These are phyloP conservation scores for Emericellopsis cladophorae DNA, from an alignment of 2,329 filamentous ascomycete species.

Conservation along the genomic window DNA sequence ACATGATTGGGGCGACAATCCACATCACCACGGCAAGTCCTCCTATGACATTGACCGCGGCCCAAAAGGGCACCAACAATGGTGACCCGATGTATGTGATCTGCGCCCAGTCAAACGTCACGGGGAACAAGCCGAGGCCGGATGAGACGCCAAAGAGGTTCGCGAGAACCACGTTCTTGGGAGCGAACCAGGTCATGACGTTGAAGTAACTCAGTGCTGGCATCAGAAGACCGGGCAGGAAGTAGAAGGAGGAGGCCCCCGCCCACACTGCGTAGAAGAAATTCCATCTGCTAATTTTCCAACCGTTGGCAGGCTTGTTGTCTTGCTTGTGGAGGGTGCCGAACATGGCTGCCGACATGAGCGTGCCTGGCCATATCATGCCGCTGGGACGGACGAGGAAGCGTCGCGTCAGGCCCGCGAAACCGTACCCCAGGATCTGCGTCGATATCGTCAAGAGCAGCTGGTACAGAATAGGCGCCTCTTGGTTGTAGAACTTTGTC, in stretches of 20 bases:
- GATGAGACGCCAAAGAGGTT: constrained; percentile 82
- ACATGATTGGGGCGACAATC: constrained; percentile 67
- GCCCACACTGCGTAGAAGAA: constrained; percentile 71
- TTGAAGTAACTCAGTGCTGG: constrained; percentile 83
- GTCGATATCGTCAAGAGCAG: constrained; percentile 74
- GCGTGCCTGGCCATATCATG: constrained; percentile 84
- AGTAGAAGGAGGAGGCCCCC: constrained; percentile 68
- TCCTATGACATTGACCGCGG: constrained; percentile 71
- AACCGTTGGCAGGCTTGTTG: constrained; percentile 70
- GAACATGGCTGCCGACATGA: constrained; percentile 86
- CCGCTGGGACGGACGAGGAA: constrained; percentile 76
- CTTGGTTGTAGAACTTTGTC: constrained; percentile 77
- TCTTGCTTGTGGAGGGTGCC: constrained; percentile 74
- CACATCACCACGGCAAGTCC: constrained; percentile 76
- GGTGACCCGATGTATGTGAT: constrained; percentile 81
- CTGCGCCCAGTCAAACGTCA: constrained; percentile 89
- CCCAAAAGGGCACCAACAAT: constrained; percentile 75
- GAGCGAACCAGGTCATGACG: constrained; percentile 78
- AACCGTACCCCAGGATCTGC: constrained; percentile 76
- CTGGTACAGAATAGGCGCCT: constrained; percentile 65
- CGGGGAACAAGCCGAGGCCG: constrained; percentile 68
- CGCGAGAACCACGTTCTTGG: constrained; percentile 72
- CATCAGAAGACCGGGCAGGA: constrained; percentile 70
- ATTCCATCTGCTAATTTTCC: constrained; percentile 70
- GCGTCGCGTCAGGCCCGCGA: constrained; percentile 68